Evolutionary conservation across 768 basidiomycete genomes (phyloP), one percentile per base, ranked within the genome.

Genomic region (Suillus alpinus): DNA sequence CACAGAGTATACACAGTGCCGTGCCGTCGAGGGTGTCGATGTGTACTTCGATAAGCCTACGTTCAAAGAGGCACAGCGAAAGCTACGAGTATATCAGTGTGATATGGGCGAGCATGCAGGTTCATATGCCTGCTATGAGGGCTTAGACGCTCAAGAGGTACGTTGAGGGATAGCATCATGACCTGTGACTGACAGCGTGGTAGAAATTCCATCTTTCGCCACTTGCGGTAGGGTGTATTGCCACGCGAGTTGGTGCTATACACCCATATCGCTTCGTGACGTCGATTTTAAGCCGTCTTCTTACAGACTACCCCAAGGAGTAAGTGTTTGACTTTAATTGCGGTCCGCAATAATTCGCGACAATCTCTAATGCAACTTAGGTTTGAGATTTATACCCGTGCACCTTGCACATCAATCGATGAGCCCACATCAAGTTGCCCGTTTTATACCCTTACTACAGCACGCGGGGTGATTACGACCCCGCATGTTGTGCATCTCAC

Each of bases 191-290:
- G 16, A 50, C n/a, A 46, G 44, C 16, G n/a, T 40, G 29, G 8
- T 60, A 90, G 88, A 76, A 72, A 59, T 78, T 83, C 32, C 78
- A 81, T 65, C 71, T 90, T 5, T 77, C 83, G 0, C 67, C 72
- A 4, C 66, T 75, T 0, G 77, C 76, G 2, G 68, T 77, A 1
- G 89, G 87, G 0, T 82, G 81, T 60, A 77, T 90, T 46, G 68
- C 75, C 13, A 83, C 81, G 29, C 71, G 71, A 0, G 89, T 83
- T 2, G 88, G 86, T 1, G 85, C 89, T 0, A 72, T 87, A 32
- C 87, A 91, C 61, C 86, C 89, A 0, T 91, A 91, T 69, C 83
- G 86, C 20, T 77, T 88, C 34, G 83, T 90, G 13, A 88, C 87
- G 1, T 79, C 80, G 2, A 77, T 89, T 29, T 72, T 89, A 23